A percentile compares a stretch with the other conserved stretches of the same genome.
Evolutionary conservation across 2,329 filamentous ascomycete species (phyloP).

Genomic region (Diplodia intermedia): DNA sequence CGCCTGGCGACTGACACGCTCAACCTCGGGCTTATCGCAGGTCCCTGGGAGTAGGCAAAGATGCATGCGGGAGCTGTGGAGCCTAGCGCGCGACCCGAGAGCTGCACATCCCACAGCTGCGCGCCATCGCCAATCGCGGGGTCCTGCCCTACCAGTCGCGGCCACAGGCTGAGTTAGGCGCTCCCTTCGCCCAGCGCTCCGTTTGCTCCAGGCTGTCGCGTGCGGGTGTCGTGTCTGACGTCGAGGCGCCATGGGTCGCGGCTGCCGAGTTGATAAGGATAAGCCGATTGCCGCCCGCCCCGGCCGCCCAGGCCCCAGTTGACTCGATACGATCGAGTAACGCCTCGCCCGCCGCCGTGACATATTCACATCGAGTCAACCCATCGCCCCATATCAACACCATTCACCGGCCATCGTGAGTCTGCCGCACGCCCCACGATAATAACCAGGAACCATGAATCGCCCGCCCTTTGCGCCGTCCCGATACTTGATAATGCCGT

Average conservation of each 20-base stretch:
- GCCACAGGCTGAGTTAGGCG: neutral
- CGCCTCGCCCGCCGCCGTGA: slow-evolving; percentile 12
- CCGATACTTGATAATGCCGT: neutral
- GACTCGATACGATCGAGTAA: slow-evolving; percentile 25
- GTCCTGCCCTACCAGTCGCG: slow-evolving; percentile 2
- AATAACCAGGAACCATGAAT: neutral
- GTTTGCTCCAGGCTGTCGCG: slow-evolving; percentile 6
- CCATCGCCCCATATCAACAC: slow-evolving; percentile 24
- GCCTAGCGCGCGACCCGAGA: slow-evolving; percentile 8
- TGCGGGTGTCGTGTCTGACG: neutral
- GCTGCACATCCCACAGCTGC: slow-evolving; percentile 23
- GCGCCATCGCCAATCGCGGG: slow-evolving; percentile 12
- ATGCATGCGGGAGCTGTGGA: slow-evolving; percentile 3
- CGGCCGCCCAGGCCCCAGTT: slow-evolving; percentile 3
- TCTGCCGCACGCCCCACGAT: neutral
- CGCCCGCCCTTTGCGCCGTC: neutral
- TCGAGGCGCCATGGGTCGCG: slow-evolving; percentile 9
- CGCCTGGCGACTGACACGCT: slow-evolving; percentile 20
- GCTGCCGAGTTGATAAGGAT: slow-evolving; percentile 6
- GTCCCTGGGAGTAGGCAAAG: neutral
- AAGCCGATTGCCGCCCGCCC: slow-evolving; percentile 23
- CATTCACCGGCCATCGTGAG: slow-evolving; percentile 18
- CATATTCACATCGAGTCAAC: slow-evolving; percentile 29
- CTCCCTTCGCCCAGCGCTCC: neutral
- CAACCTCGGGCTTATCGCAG: slow-evolving; percentile 14